phyloP scores from a whole-genome alignment of 2,329 filamentous ascomycete genomes.

The Calonectria hawksworthii region DNA sequence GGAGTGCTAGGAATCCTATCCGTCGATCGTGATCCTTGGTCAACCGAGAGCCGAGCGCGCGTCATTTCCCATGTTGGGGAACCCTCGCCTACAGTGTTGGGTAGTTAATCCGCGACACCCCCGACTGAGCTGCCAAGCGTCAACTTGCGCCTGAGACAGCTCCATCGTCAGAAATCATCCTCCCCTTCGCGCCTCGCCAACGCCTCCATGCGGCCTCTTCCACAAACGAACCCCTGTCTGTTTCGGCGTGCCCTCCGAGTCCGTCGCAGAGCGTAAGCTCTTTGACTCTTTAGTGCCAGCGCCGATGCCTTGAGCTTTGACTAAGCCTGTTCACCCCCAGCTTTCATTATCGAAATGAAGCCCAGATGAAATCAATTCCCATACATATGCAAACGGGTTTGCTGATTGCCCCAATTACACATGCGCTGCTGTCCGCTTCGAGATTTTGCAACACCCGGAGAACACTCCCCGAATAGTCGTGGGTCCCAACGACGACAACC shows the following conservation, averaged over 20 bases:
- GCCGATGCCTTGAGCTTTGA: constrained; percentile 11
- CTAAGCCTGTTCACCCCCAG: constrained; percentile 10
- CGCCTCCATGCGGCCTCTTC: constrained; percentile 16
- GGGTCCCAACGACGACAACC: neutral
- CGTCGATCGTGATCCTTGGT: constrained; percentile 2
- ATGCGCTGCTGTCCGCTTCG: neutral
- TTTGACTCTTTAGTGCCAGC: constrained; percentile 10
- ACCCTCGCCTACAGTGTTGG: neutral
- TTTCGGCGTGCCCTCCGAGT: constrained; percentile 16
- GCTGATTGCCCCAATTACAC: neutral
- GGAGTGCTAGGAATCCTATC: neutral
- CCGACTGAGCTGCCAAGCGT: neutral
- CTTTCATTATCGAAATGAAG: neutral
- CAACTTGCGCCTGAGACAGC: constrained; percentile 19
- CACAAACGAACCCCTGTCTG: constrained; percentile 22
- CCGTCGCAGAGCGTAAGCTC: constrained; percentile 17
- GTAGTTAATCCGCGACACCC: neutral
- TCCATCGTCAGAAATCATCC: constrained; percentile 6
- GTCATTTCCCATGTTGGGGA: neutral
- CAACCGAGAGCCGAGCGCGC: neutral
- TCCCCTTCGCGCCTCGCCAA: constrained; percentile 1
- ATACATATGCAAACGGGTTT: neutral
- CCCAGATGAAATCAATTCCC: neutral
- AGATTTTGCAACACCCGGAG: neutral
- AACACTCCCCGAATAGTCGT: constrained; percentile 1